Evolutionary conservation across 2,329 filamentous ascomycete species (phyloP), one percentile per base, ranked within the genome.

Genomic region (Aspergillus sp.): DNA sequence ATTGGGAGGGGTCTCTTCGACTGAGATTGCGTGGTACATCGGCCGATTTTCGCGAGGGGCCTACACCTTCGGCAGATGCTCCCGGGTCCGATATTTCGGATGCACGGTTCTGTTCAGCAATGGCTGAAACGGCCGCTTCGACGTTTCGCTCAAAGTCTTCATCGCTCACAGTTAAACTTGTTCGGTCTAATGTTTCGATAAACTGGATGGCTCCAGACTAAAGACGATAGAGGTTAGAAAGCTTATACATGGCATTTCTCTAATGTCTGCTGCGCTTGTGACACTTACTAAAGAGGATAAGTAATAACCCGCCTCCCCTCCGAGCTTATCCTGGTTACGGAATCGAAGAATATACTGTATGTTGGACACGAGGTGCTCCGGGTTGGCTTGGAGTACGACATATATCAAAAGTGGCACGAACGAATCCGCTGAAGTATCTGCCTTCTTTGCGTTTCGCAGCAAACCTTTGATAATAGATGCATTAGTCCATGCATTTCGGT

Each of bases 311-410:
- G 95, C 93, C 79, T 99, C 95, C n/a, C 95, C 95, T 22, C 90
- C 90, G 1, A 99, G 85, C 73, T 98, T 98, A 53, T 99, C 95
- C 74, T 97, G 95, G 69, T 98, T 97, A 51, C 95, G 87, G 78
- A 99, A 99, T 45, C 96, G 88, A 51, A 98, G 81, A 62, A 99
- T 98, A 74, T 99, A 99, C 74, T 99, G 95, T 3, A 99, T 91
- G 73, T 99, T 99, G 58, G 93, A 97, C 24, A 98, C 93, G 34
- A 99, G 80, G 74, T 98, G 91, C 60, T 97, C 93, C 0, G 95
- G 95, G 66, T 96, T 97, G 44, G 92, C 91, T 75, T 95, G 91
- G 24, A 99, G 81, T 12, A 98, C 93, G 24, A 96, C 95, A 66
- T 96, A 98, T 56, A 99, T 99, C 55, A 99, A 82, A 26, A 98